Conservation (phyloP, 2,329 filamentous ascomycete genomes). For the Paecilomyces formosus region DNA sequence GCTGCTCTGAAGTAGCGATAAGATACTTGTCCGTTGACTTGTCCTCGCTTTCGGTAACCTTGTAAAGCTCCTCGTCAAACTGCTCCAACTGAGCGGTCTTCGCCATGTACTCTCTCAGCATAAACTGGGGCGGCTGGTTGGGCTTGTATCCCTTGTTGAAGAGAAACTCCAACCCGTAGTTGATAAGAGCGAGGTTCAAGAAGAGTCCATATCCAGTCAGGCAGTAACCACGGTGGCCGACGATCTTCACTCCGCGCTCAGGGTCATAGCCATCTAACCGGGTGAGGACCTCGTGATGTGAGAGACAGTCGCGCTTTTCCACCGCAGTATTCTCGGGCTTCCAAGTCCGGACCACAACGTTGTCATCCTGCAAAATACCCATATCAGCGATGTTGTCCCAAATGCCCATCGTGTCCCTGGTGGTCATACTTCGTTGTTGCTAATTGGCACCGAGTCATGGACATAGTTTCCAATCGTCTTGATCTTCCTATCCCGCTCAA, state of each 20-base stretch:
- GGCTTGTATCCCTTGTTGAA: constrained; percentile 72
- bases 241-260: constrained; percentile 86
- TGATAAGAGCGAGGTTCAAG: constrained; percentile 85
- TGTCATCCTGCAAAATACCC: constrained; percentile 59
- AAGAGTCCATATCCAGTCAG: constrained; percentile 83
- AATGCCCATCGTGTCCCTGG: neutral
- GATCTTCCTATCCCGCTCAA: constrained; percentile 66
- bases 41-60: constrained; percentile 78
- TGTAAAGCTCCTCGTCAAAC: constrained; percentile 97
- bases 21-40: constrained; percentile 79
- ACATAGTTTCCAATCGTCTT: constrained; percentile 86
- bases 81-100: constrained; percentile 96
- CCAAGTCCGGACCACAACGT: constrained; percentile 70
- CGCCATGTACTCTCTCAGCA: constrained; percentile 91
- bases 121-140: constrained; percentile 85
- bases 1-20: constrained; percentile 86
- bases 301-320: constrained; percentile 71
- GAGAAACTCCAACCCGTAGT: constrained; percentile 90
- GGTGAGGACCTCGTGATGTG: constrained; percentile 89
- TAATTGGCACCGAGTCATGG: constrained; percentile 76
- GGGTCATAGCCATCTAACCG: constrained; percentile 87
- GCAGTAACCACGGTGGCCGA: constrained; percentile 92
- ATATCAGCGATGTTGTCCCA: neutral
- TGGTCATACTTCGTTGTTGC: constrained; percentile 62
- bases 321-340: constrained; percentile 65